A percentile compares a stretch with the other conserved stretches of the same genome.
phyloP scores from a whole-genome alignment of 352 stramenopile species.

The Phytophthora foliorum region DNA sequence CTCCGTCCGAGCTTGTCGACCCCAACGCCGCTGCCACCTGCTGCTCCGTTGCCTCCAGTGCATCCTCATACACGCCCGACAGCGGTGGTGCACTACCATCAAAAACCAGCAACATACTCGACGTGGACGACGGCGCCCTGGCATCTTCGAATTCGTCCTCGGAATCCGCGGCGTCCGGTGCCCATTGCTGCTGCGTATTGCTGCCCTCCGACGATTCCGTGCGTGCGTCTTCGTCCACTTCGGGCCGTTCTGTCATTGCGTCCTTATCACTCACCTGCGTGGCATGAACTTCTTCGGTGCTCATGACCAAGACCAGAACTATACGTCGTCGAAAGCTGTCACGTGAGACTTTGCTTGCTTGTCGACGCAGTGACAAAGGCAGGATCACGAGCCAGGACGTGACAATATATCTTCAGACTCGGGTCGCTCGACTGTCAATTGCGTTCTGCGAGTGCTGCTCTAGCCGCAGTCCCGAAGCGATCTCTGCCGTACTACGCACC shows the following conservation, averaged over 20 bases:
- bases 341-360: conserved; percentile 13
- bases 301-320: conserved; percentile 9
- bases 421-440: conserved; percentile 12
- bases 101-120: conserved; percentile 9
- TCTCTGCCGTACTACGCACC: conserved; percentile 25
- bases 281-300: conserved; percentile 3
- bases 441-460: conserved; percentile 15
- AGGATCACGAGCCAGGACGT: not conserved
- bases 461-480: conserved; percentile 16
- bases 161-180: conserved; percentile 20
- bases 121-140: conserved; percentile 30
- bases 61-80: conserved; percentile 35
- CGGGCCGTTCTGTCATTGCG: conserved; percentile 4
- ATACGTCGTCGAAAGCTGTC: conserved; percentile 5
- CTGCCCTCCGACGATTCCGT: conserved; percentile 34
- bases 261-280: conserved; percentile 16
- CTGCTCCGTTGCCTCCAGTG: conserved; percentile 36
- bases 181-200: conserved; percentile 6
- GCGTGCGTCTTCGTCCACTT: conserved; percentile 27
- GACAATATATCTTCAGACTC: not conserved
- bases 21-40: conserved; percentile 23
- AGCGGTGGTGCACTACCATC: conserved; percentile 16
- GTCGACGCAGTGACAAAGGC: conserved; percentile 8
- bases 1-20: conserved; percentile 19
- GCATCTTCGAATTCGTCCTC: conserved; percentile 46